A percentile compares a stretch with the other conserved stretches of the same genome.
Conservation (phyloP, 2,329 filamentous ascomycete genomes). For the Grosmannia clavigera region DNA sequence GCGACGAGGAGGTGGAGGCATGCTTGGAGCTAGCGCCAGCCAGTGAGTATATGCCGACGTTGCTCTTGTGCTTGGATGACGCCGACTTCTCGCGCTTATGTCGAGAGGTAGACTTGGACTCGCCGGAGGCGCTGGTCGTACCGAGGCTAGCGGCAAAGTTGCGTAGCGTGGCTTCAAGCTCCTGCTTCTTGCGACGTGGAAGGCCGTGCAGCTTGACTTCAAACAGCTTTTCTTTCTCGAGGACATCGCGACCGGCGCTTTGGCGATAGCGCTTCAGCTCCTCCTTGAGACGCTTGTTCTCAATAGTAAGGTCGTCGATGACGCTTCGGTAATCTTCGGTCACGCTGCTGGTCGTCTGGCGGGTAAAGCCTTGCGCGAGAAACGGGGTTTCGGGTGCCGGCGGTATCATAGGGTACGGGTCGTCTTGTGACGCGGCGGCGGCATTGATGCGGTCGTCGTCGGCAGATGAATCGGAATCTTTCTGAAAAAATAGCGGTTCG, state of each 20-base stretch:
- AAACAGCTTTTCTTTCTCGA: constrained; percentile 67
- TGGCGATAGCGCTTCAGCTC: constrained; percentile 60
- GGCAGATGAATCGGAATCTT: constrained; percentile 38
- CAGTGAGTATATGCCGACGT: constrained; percentile 17
- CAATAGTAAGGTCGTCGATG: constrained; percentile 76
- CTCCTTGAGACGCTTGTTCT: constrained; percentile 68
- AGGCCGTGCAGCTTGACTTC: constrained; percentile 71
- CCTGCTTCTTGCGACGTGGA: constrained; percentile 58
- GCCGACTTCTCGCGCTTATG: constrained; percentile 30
- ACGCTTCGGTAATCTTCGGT: constrained; percentile 69
- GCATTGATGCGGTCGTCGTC: constrained; percentile 18
- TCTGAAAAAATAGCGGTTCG: constrained; percentile 20
- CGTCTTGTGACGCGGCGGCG: background rate
- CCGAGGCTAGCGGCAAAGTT: constrained; percentile 53
- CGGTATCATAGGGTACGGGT: background rate
- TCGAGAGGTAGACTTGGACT: constrained; percentile 23
- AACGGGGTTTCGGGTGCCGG: background rate
- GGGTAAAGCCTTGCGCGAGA: background rate
- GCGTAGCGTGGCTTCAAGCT: constrained; percentile 60
- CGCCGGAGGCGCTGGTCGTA: constrained; percentile 32
- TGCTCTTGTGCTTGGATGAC: constrained; percentile 14
- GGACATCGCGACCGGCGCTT: constrained; percentile 44
- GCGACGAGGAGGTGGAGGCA: constrained; percentile 38
- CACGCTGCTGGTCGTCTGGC: constrained; percentile 40
- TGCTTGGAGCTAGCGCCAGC: constrained; percentile 36